Evolutionary conservation across 225 moss, liverwort and hornwort species (phyloP), one percentile per base, ranked within the genome.

Genomic region (Sphagnum tenellum): DNA sequence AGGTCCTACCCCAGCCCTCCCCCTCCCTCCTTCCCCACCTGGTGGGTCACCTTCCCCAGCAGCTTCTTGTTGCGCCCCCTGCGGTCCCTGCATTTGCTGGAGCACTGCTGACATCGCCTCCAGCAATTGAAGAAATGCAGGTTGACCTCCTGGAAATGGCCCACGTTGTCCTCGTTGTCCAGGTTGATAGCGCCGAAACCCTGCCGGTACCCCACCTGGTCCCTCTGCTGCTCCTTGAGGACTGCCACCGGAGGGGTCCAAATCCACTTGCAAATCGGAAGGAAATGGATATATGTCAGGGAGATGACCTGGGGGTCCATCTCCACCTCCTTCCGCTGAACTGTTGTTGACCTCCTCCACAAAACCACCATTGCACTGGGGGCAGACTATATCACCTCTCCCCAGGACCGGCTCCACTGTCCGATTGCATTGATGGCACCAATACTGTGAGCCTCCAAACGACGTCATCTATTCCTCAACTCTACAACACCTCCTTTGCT

Each of bases 21-120:
- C 76, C 3, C 7, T 71, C 57, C 0, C 66, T 72, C 44, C 74
- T 11, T 58, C 65, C 29, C 44, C 76, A 45, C 56, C 59, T 14
- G 59, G 47, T 61, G 69, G 52, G 66, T 73, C 80, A 62, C 70
- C 75, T 72, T 85, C 89, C 44, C 80, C 80, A 4, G 29, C 29
- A 29, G 4, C 73, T 50, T 72, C 52, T 73, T 85, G 88, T 61
- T 87, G 84, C 3, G 74, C 67, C 0, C 72, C 83, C 10, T 67
- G 77, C 1, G 80, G 94, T 52, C 91, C 81, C 71, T 87, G 94
- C 51, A 94, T 87, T 79, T 91, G 89, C 69, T 91, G 89, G 67
- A 89, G 74, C 69, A 94, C 89, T 48, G 94, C 94, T 5, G 94
- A 90, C 94, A 94, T 94, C 56, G 90, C 90, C 68, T 94, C 91